Conservation (phyloP, 148 eudicot genomes). For the Rhododendron simsii region DNA sequence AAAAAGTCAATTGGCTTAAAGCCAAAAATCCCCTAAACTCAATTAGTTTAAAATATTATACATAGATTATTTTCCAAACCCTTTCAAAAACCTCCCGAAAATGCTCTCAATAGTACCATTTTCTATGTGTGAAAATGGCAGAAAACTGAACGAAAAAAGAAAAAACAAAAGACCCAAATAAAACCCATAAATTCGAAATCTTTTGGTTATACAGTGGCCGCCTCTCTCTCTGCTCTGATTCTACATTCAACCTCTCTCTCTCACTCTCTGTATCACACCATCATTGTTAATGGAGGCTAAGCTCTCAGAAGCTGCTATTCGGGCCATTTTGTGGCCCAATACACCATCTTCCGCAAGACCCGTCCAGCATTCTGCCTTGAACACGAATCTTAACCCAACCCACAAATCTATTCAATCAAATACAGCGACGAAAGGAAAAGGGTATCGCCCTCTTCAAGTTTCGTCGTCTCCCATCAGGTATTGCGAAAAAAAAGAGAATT, state of each 20-base stretch:
- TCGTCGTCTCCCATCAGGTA: conserved; percentile 17
- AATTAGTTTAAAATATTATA: too few species aligned
- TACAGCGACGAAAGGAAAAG: conserved; percentile 4
- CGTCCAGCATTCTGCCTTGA: neutral
- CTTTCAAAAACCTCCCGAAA: too few species aligned
- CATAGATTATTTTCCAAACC: too few species aligned
- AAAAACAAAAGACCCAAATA: too few species aligned
- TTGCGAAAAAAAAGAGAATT: neutral
- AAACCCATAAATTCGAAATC: too few species aligned
- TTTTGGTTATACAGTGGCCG: neutral
- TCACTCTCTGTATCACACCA: neutral
- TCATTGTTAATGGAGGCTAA: conserved; percentile 14
- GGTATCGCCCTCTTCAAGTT: conserved; percentile 18
- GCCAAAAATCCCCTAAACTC: too few species aligned
- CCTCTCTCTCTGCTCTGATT: neutral
- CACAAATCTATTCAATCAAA: neutral
- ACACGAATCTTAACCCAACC: neutral
- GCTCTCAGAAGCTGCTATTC: conserved; percentile 11
- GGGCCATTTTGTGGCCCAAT: neutral
- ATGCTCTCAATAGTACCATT: too few species aligned
- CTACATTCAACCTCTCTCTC: neutral
- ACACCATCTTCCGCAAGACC: neutral
- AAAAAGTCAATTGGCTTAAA: too few species aligned
- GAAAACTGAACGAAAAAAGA: too few species aligned
- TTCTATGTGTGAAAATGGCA: too few species aligned